phyloP scores from a whole-genome alignment of 2,329 filamentous ascomycete species.

The Sclerotinia sclerotiorum region DNA sequence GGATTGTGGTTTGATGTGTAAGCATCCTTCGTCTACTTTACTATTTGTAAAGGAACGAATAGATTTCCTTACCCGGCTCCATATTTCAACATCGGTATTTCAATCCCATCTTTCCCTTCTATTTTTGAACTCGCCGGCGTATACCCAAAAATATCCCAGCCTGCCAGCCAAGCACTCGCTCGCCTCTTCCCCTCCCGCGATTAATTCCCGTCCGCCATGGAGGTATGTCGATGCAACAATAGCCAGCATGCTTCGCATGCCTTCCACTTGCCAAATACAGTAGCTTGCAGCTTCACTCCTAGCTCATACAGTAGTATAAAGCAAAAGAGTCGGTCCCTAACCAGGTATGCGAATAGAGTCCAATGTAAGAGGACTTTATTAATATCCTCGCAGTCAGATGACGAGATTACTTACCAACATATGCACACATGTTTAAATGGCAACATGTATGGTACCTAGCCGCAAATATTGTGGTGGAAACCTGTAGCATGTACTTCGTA shows the following conservation, averaged over 20 bases:
- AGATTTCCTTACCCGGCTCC: not conserved
- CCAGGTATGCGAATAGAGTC: not conserved
- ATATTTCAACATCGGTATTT: not conserved
- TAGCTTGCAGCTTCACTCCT: not conserved
- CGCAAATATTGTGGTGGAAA: not conserved
- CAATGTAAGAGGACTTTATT: not conserved
- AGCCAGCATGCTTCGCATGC: not conserved
- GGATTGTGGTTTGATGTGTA: not conserved
- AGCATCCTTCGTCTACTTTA: not conserved
- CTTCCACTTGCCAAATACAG: not conserved
- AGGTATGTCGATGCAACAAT: not conserved
- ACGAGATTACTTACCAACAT: conserved; percentile 20
- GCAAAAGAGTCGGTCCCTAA: too few species aligned
- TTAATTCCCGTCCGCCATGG: conserved; percentile 2
- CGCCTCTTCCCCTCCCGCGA: conserved; percentile 18
- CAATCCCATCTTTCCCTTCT: not conserved
- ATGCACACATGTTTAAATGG: conserved; percentile 10
- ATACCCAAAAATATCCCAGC: not conserved
- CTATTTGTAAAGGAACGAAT: not conserved
- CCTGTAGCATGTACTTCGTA: not conserved
- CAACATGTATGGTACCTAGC: not conserved
- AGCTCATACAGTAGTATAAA: conserved; percentile 1
- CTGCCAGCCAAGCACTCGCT: conserved; percentile 13
- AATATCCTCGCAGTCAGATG: conserved; percentile 14
- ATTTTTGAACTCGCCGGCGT: not conserved